Evolutionary conservation across 305 asterid species (phyloP).

Genomic region (Fraxinus dipetala): DNA sequence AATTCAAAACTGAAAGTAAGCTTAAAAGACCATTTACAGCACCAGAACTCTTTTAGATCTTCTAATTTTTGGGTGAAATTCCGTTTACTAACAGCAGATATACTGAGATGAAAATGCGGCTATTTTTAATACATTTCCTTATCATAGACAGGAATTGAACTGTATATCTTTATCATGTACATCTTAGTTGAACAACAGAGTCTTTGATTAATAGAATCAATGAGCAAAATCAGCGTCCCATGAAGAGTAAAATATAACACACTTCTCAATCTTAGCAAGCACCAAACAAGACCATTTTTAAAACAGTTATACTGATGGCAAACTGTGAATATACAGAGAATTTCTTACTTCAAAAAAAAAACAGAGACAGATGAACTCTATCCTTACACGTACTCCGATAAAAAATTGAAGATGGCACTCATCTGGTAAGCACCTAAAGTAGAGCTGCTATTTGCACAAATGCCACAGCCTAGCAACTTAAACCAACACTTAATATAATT

Average conservation of each 20-base stretch:
- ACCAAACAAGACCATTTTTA: neutral
- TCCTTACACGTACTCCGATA: neutral
- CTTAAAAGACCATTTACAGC: neutral
- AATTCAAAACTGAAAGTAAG: neutral
- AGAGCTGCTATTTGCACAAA: neutral
- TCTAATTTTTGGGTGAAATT: neutral
- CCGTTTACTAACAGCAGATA: neutral
- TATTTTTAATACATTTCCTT: neutral
- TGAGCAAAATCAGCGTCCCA: neutral
- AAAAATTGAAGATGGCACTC: neutral
- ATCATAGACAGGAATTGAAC: neutral
- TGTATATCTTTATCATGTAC: neutral
- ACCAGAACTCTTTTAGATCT: neutral
- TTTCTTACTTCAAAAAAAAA: neutral
- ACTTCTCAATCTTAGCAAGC: neutral
- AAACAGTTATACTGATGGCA: neutral
- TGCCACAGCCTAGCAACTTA: neutral
- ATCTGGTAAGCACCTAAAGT: neutral
- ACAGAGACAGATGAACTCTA: neutral
- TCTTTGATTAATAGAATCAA: neutral
- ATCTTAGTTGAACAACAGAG: neutral
- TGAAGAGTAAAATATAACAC: neutral
- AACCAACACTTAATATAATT: neutral
- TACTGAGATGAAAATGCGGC: neutral
- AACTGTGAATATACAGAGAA: neutral